Evolutionary conservation across 305 asterid genomes (phyloP).

Genomic region (Solanum hybrid): DNA sequence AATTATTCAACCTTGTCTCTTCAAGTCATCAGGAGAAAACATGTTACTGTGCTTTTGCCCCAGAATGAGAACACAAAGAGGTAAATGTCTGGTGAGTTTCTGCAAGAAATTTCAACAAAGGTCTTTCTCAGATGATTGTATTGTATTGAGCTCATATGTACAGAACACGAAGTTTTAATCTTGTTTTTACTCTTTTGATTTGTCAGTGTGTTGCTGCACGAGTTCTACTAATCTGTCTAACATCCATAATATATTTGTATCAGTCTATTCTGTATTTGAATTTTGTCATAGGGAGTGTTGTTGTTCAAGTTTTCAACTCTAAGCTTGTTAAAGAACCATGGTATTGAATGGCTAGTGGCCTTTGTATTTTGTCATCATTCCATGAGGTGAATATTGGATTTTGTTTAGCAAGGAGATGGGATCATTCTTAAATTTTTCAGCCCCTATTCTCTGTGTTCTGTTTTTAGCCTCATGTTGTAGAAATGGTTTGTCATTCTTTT

Average conservation of each 20-base stretch:
- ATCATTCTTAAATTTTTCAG: not conserved
- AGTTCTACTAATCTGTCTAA: not conserved
- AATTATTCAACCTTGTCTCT: not conserved
- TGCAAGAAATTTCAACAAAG: not conserved
- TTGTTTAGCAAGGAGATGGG: not conserved
- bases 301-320: not conserved
- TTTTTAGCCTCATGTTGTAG: not conserved
- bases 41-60: not conserved
- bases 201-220: not conserved
- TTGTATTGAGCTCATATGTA: not conserved
- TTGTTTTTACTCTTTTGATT: not conserved
- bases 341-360: not conserved
- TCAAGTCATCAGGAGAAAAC: not conserved
- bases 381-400: not conserved
- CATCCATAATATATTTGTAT: not conserved
- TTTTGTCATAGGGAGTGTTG: not conserved
- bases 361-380: not conserved
- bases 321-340: not conserved
- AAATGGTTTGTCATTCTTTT: not conserved
- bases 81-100: not conserved
- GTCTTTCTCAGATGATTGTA: not conserved
- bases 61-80: not conserved
- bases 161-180: not conserved
- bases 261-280: not conserved
- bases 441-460: not conserved